Conservation (phyloP, 257 asterid genomes). For the Ehretia macrophylla region DNA sequence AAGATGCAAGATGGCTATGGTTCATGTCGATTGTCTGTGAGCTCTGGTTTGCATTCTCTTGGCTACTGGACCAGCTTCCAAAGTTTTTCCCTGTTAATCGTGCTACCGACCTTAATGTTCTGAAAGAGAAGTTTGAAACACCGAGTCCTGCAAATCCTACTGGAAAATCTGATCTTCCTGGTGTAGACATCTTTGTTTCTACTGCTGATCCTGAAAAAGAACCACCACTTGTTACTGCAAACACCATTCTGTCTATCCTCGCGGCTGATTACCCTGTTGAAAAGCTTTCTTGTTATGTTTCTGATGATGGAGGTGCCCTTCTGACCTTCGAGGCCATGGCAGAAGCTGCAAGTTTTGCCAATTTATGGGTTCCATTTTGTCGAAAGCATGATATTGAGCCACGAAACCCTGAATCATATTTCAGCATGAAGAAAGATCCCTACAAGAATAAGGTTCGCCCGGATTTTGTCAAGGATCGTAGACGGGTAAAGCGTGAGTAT, state of each 20-base stretch:
- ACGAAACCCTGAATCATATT: conserved; percentile 79
- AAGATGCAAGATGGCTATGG: conserved; percentile 92
- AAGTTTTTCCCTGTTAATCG: conserved; percentile 74
- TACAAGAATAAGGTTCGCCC: conserved; percentile 71
- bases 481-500: conserved; percentile 81
- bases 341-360: conserved; percentile 90
- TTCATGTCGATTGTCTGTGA: conserved; percentile 76
- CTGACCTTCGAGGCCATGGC: conserved; percentile 95
- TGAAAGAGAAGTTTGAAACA: conserved; percentile 75
- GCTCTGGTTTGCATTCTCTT: conserved; percentile 88
- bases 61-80: conserved; percentile 92
- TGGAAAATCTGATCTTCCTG: conserved; percentile 89
- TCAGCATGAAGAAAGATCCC: conserved; percentile 73
- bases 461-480: conserved; percentile 85
- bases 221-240: conserved; percentile 85
- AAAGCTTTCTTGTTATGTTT: conserved; percentile 84
- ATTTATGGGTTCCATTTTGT: conserved; percentile 87
- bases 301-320: conserved; percentile 90
- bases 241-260: conserved; percentile 84
- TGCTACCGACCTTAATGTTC: conserved; percentile 67
- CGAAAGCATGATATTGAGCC: conserved; percentile 76
- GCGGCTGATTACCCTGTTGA: conserved; percentile 84
- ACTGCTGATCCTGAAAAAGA: conserved; percentile 95
- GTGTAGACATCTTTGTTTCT: conserved; percentile 71
- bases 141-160: conserved; percentile 58